Conservation (phyloP, 192 early-diverging fungal genomes). For the Diversispora epigaea region DNA sequence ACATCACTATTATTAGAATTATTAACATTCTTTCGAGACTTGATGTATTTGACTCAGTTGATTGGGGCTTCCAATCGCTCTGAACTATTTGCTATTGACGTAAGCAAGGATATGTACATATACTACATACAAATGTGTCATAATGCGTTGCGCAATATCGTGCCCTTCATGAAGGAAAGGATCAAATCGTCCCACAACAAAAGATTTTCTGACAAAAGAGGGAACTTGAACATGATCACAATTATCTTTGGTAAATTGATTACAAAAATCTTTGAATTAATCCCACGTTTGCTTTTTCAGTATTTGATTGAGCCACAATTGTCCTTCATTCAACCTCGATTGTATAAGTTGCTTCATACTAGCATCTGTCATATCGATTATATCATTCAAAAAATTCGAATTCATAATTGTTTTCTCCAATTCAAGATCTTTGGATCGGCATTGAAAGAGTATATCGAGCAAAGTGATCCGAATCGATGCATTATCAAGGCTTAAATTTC, state of each 20-base stretch:
- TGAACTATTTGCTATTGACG: background rate
- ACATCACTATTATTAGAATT: too few relatives aligned
- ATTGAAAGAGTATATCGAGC: background rate
- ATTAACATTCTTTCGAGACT: background rate
- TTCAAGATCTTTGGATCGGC: constrained; percentile 13
- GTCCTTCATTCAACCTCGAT: background rate
- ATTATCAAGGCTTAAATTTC: background rate
- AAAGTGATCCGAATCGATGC: constrained; percentile 2
- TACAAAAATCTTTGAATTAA: constrained; percentile 16
- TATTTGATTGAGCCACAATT: background rate
- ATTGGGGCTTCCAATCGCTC: too few relatives aligned
- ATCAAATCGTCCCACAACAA: constrained; percentile 14
- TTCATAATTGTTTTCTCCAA: constrained; percentile 23
- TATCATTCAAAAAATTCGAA: constrained; percentile 19
- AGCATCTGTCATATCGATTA: background rate
- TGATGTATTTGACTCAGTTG: background rate
- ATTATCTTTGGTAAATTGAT: constrained; percentile 11
- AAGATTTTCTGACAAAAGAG: background rate
- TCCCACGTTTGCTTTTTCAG: background rate
- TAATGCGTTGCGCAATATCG: constrained; percentile 19
- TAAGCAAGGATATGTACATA: background rate
- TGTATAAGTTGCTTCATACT: background rate
- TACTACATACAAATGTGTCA: too few relatives aligned
- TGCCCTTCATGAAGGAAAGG: constrained; percentile 9
- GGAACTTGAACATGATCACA: background rate